Evolutionary conservation across 306 rosid genomes (phyloP).

Genomic region (Senna siamea): DNA sequence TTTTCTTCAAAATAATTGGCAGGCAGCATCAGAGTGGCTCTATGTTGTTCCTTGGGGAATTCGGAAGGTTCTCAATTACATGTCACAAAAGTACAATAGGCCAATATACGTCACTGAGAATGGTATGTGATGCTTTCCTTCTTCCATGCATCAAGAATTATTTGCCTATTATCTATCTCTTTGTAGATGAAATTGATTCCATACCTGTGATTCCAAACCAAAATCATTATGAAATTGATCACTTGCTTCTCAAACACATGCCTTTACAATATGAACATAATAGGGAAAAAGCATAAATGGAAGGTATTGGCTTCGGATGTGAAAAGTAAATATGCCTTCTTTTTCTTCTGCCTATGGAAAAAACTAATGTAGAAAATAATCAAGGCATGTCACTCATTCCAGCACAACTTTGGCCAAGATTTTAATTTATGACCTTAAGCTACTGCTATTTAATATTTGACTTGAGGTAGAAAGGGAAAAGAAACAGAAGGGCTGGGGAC

Average conservation of each 20-base stretch:
- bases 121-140: slow-evolving; percentile 55
- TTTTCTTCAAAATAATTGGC: slow-evolving; percentile 40
- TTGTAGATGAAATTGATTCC: background rate
- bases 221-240: no score
- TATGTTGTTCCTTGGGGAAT: slow-evolving; percentile 98
- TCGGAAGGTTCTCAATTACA: slow-evolving; percentile 68
- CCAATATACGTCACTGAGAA: slow-evolving; percentile 80
- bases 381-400: background rate
- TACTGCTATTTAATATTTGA: background rate
- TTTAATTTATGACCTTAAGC: background rate
- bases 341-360: background rate
- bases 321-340: background rate
- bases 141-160: background rate
- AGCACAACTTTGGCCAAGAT: background rate
- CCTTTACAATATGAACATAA: background rate
- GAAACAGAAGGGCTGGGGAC: background rate
- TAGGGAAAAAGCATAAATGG: background rate
- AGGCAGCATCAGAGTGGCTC: slow-evolving; percentile 99
- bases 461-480: background rate
- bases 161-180: background rate
- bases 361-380: background rate
- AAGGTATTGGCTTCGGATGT: background rate
- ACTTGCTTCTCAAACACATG: background rate
- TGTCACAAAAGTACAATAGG: slow-evolving; percentile 65
- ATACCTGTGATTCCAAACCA: no score